Evolutionary conservation across 2,329 filamentous ascomycete species (phyloP), one percentile per base, ranked within the genome.

Genomic region (Xylariaceae sp.): DNA sequence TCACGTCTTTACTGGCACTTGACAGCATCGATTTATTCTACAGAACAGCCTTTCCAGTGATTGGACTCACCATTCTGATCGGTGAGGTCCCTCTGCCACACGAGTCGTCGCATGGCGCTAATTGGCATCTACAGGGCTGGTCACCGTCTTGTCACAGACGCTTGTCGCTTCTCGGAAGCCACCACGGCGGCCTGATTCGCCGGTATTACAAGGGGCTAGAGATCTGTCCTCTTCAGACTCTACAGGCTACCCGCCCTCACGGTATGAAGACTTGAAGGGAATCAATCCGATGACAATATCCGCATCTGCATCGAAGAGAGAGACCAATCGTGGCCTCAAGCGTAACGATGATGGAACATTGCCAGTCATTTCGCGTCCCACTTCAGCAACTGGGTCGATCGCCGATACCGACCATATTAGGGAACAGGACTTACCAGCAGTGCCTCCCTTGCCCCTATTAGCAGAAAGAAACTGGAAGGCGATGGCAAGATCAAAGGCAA

Each of bases 1-100:
- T 70, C 6, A 62, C 68, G 7, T 63, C 77, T 56, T 60, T 73
- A 34, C 54, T 79, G 6, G 75, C 74, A 23, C 60, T 70, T 30
- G 49, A 47, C 13, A 59, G 59, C 4, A 61, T 69, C 11, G 57
- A 63, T 12, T 53, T 76, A 12, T 59, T 67, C 15, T 54, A 66
- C 29, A 64, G 68, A 45, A 76, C 71, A 3, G 64, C 71, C 5
- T 53, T 77, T 16, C 74, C 76, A 21, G 68, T 71, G 3, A 55
- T 62, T 19, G 74, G 74, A 3, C 61, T 77, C 13, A 55, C 67
- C 18, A 53, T 74, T 11, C 47, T 76, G 26, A 64, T 76, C 44
- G 63, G 71, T 76, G 63, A 48, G 64, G 60, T 31, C 23, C 13
- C 13, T 31, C n/a, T n/a, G n/a, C 7, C n/a, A 32, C n/a, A 6